These are phyloP conservation scores for Crotalaria pallida DNA, from an alignment of 306 rosid genomes.

Conservation along the genomic window DNA sequence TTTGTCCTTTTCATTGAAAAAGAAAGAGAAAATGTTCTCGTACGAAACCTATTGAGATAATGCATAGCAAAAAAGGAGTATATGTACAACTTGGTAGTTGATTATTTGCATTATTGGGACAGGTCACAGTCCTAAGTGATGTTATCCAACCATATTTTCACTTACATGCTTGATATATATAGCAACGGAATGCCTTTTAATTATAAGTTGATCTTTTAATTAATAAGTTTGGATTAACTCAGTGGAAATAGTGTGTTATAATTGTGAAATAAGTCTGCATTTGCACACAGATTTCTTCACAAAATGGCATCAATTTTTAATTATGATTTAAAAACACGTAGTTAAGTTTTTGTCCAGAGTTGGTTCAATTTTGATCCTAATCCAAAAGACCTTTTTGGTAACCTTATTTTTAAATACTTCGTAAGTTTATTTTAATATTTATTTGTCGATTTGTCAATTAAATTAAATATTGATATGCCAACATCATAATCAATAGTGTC, in stretches of 20 bases:
- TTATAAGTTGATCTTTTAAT: neutral
- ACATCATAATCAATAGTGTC: no score
- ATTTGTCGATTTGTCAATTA: no score
- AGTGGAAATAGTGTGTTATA: neutral
- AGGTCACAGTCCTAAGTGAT: conserved; percentile 28
- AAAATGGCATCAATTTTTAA: neutral
- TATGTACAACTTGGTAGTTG: conserved; percentile 1
- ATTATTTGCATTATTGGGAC: conserved; percentile 4
- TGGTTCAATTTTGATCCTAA: no score
- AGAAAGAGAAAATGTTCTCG: neutral
- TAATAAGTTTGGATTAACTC: no score
- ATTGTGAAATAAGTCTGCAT: neutral
- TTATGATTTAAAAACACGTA: neutral
- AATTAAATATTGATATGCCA: no score
- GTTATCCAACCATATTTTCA: conserved; percentile 25
- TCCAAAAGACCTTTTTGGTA: no score
- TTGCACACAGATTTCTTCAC: neutral
- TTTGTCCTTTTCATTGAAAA: neutral
- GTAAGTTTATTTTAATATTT: no score
- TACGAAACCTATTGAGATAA: neutral
- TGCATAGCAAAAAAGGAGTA: neutral
- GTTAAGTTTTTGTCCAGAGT: no score
- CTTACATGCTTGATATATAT: neutral
- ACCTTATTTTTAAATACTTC: no score
- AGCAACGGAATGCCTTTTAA: neutral